Base-by-base conservation (phyloP, 352 stramenopile genomes). In the Pythium utonaiense region DNA sequence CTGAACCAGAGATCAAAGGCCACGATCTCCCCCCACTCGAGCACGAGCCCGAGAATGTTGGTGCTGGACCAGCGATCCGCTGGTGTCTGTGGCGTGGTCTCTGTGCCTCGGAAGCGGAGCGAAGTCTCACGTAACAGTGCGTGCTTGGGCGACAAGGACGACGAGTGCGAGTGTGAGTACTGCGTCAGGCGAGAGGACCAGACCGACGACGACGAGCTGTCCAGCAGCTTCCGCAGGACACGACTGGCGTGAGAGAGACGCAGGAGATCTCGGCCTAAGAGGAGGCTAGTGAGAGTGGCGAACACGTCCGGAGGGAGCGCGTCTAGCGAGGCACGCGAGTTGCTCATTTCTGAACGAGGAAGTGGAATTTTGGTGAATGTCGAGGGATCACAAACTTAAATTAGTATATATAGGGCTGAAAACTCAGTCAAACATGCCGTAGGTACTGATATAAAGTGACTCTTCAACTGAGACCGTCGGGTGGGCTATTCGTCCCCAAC, bases 1-100 rank as follows among this genome's bases (percentile, higher is more conserved):
- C 45, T 60, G 51, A 77, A 80, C 69, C 73, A 80, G 19, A 74
- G 42, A 57, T 80, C 73, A 45, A 78, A 74, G 48, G 66, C 31
- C n/a, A 67, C 64, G 36, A 73, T 52, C 60, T 61, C 47, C 16
- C 16, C 38, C 16, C 64, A 54, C 33, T 60, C 61, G 10, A 59
- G 48, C 45, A 44, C 33, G 33, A 57, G 38, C 2, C 45, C 36
- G 33, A 33, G 38, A 31, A 48, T 33, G 45, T 54, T 48, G 19
- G 24, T 44, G 19, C 44, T 38, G 24, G 53, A 51, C 9, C 40
- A 44, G 34, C 49, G 44, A 41, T 60, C 53, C n/a, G n/a, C 27
- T 22, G 13, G 41, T 17, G 40, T 42, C 34, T 28, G 16, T 19
- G 17, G 21, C 24, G 22, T 16, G 7, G 30, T 55, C 3, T 24